Evolutionary conservation across 805 yeast species (phyloP), one percentile per base, ranked within the genome.

Genomic region (Cyberlindnera samutprakarnensis): DNA sequence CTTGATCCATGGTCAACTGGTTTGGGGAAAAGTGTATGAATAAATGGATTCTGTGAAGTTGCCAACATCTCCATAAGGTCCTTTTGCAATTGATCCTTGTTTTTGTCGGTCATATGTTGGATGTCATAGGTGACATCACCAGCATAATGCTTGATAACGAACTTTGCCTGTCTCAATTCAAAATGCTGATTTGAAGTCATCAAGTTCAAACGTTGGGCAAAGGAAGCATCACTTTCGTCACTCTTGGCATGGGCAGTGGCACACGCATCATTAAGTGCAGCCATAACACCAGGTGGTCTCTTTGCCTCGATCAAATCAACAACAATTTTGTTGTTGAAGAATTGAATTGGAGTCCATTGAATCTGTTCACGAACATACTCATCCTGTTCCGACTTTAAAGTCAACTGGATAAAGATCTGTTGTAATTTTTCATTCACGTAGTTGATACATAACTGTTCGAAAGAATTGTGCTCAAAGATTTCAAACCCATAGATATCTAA

Each of bases 161-260:
- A 92, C 56, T 92, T 90, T 21, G 78, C 72, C 41, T 83, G 78
- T 52, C 98, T 77, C 47, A 83, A 72, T 49, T 88, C 96, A 53
- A 92, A 87, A 56, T 92, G 94, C 16, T 84, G 80, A 56, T 87
- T 88, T 15, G 71, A 59, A 6, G 87, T 66, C 37, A 92, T 83
- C 75, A 84, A 69, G 45, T 86, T 83, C 49, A 92, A 68, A 59
- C 96, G 73, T 65, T 86, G 95, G 13, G 92, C 82, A 59, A 92
- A 92, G 1, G 94, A 84, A 61, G 87, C 95, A 57, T 92, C 99
- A 2, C 97, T 97, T 14, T 97, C 98, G 32, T 65, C 70, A 1
- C 96, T 81, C 53, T 92, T 97, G 4, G 98, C 99, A 55, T 92
- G 98, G 0, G 98, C 98, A 18, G 97, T 92, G 23, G 96, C 96